Conservation (phyloP, 1,139 yeast species). For the Geotrichum histeridarum region DNA sequence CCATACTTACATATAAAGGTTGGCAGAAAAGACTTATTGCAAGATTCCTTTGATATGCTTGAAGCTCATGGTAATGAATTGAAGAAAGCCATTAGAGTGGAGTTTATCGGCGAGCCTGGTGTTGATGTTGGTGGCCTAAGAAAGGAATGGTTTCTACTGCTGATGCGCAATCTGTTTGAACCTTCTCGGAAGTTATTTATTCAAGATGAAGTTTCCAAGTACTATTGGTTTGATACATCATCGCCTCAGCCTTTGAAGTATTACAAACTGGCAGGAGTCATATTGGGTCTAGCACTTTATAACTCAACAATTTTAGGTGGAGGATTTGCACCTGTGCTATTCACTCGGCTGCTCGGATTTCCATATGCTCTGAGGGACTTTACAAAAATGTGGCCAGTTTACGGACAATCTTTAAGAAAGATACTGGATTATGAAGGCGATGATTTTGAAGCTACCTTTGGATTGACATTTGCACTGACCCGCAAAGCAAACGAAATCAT, state of each 20-base stretch:
- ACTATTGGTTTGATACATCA: constrained; percentile 62
- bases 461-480: constrained; percentile 48
- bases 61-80: constrained; percentile 55
- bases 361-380: constrained; percentile 60
- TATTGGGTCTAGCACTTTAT: constrained; percentile 83
- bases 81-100: constrained; percentile 69
- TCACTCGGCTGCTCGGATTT: constrained; percentile 62
- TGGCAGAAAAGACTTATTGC: constrained; percentile 60
- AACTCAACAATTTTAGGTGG: constrained; percentile 83
- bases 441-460: constrained; percentile 45
- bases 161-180: constrained; percentile 64
- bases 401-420: constrained; percentile 53
- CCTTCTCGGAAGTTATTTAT: constrained; percentile 46
- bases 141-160: constrained; percentile 84
- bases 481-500: constrained; percentile 27
- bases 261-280: constrained; percentile 76
- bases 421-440: constrained; percentile 47
- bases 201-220: constrained; percentile 62
- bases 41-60: constrained; percentile 70
- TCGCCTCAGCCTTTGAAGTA: constrained; percentile 45
- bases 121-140: constrained; percentile 91
- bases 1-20: constrained; percentile 65
- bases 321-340: constrained; percentile 68
- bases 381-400: constrained; percentile 58
- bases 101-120: constrained; percentile 83